Evolutionary conservation across 352 stramenopile species (phyloP).

Genomic region (Pythium sp.): DNA sequence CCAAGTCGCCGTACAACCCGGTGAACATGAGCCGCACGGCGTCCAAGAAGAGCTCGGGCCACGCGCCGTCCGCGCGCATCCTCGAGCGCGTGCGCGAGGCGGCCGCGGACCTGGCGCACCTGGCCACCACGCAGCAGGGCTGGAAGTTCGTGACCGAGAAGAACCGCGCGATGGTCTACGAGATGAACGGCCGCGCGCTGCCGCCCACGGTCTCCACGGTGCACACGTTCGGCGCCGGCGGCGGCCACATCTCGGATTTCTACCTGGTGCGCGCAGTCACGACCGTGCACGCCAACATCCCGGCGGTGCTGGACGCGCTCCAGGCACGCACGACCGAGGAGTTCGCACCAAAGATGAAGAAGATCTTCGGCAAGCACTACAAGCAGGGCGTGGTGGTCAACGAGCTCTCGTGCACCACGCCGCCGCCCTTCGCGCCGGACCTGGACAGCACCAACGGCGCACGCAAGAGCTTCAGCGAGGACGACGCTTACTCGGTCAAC

Average conservation of each 20-base stretch:
- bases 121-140: slow-evolving; percentile 37
- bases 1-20: slow-evolving; percentile 39
- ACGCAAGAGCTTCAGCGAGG: slow-evolving; percentile 40
- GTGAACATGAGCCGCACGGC: slow-evolving; percentile 50
- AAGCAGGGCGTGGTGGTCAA: slow-evolving; percentile 50
- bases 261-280: slow-evolving; percentile 66
- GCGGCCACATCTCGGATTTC: slow-evolving; percentile 54
- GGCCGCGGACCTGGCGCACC: slow-evolving; percentile 48
- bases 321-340: slow-evolving; percentile 39
- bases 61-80: slow-evolving; percentile 57
- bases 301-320: slow-evolving; percentile 44
- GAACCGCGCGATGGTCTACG: slow-evolving; percentile 55
- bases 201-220: slow-evolving; percentile 39
- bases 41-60: slow-evolving; percentile 41
- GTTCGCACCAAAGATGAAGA: slow-evolving; percentile 51
- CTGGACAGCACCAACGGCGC: slow-evolving; percentile 19
- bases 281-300: slow-evolving; percentile 45
- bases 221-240: slow-evolving; percentile 42
- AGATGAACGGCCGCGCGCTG: slow-evolving; percentile 52
- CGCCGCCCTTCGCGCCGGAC: slow-evolving; percentile 42
- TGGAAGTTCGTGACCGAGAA: slow-evolving; percentile 56
- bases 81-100: slow-evolving; percentile 60
- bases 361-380: slow-evolving; percentile 61
- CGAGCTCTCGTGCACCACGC: slow-evolving; percentile 57
- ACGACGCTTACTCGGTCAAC: slow-evolving; percentile 69